These are phyloP conservation scores for Jatropha podagrica DNA, from an alignment of 441 rosid genomes.

Conservation along the genomic window DNA sequence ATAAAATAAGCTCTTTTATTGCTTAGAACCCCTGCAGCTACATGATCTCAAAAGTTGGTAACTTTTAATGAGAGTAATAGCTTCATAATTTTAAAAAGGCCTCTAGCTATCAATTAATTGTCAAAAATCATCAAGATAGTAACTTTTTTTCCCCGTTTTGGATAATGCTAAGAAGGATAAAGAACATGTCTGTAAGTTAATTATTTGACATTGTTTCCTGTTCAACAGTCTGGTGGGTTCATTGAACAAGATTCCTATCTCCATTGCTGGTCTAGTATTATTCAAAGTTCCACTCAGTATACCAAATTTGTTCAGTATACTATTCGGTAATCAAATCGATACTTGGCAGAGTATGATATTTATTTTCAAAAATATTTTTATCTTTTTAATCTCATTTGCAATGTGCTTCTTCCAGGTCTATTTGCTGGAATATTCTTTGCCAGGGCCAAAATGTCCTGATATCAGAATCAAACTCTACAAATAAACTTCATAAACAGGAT, in stretches of 20 bases:
- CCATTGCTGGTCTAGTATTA: constrained; percentile 69
- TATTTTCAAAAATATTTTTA: neutral
- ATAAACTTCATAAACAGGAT: neutral
- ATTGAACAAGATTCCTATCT: constrained; percentile 88
- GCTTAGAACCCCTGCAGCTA: neutral
- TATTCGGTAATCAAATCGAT: constrained; percentile 60
- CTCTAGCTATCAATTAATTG: neutral
- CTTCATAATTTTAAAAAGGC: neutral
- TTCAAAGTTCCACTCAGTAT: constrained; percentile 80
- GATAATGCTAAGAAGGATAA: neutral
- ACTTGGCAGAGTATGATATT: neutral
- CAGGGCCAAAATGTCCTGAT: constrained; percentile 81
- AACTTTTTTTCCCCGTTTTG: neutral
- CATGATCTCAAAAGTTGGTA: too few relatives aligned
- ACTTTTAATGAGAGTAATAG: neutral
- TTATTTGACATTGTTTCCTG: constrained; percentile 9
- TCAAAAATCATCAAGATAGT: neutral
- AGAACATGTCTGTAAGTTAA: neutral
- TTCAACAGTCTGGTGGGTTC: constrained; percentile 85
- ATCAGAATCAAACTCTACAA: neutral
- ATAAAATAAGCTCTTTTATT: neutral
- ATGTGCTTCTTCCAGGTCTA: constrained; percentile 52
- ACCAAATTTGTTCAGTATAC: constrained; percentile 75
- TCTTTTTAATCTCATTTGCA: constrained; percentile 11
- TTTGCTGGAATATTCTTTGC: constrained; percentile 86